These are phyloP conservation scores for Teunomyces funiuensis DNA, from an alignment of 805 yeast genomes.

Conservation along the genomic window DNA sequence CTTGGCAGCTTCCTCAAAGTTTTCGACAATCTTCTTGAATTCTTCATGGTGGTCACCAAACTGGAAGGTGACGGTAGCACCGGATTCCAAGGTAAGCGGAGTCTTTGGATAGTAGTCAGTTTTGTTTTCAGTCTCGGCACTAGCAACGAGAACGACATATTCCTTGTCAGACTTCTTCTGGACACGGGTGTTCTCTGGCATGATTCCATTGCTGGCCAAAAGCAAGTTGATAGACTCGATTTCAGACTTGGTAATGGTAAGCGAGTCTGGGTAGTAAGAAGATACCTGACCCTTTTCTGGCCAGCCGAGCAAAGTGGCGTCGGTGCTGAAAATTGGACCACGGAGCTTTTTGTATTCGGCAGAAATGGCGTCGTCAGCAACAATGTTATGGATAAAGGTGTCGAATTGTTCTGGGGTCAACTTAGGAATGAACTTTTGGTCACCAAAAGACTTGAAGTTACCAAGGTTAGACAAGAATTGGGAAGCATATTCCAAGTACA, in stretches of 20 bases:
- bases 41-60: slow-evolving; percentile 80
- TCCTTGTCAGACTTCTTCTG: slow-evolving; percentile 49
- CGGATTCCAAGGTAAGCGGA: slow-evolving; percentile 37
- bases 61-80: slow-evolving; percentile 47
- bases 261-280: slow-evolving; percentile 60
- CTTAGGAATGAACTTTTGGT: slow-evolving; percentile 78
- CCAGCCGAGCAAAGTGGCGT: slow-evolving; percentile 65
- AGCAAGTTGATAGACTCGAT: slow-evolving; percentile 66
- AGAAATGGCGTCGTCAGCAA: slow-evolving; percentile 34
- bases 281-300: slow-evolving; percentile 75
- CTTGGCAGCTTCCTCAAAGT: slow-evolving; percentile 55
- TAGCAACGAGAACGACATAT: slow-evolving; percentile 68
- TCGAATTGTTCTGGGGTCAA: slow-evolving; percentile 49
- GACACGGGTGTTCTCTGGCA: slow-evolving; percentile 81
- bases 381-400: slow-evolving; percentile 41
- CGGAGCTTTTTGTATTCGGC: slow-evolving; percentile 44
- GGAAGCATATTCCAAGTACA: slow-evolving; percentile 70
- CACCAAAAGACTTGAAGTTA: slow-evolving; percentile 86
- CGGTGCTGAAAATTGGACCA: slow-evolving; percentile 51
- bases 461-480: slow-evolving; percentile 76
- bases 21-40: slow-evolving; percentile 56
- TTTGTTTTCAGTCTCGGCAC: slow-evolving; percentile 50
- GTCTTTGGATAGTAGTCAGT: slow-evolving; percentile 54
- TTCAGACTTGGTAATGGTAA: slow-evolving; percentile 53
- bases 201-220: slow-evolving; percentile 58